A percentile compares a stretch with the other conserved stretches of the same genome.
Evolutionary conservation across 768 basidiomycete genomes (phyloP).

Genomic region (Boletus vermiculosoides): DNA sequence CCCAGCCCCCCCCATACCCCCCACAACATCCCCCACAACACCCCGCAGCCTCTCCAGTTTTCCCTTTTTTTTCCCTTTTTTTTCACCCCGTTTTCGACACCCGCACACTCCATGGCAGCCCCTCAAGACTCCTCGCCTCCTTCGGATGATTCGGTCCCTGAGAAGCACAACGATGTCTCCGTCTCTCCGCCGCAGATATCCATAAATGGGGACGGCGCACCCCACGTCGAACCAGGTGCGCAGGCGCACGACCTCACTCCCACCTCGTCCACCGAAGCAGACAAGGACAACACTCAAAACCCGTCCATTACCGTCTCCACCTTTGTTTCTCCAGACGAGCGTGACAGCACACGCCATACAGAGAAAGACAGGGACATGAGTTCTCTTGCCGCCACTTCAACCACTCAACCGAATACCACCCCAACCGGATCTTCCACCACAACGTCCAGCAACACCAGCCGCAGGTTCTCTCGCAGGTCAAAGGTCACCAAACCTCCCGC

Average conservation of each 20-base stretch:
- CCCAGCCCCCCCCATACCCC: too few relatives aligned
- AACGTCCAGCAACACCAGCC: constrained; percentile 20
- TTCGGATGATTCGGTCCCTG: constrained; percentile 14
- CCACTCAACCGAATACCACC: constrained; percentile 40
- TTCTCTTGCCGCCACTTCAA: constrained; percentile 44
- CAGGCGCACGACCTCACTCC: constrained; percentile 31
- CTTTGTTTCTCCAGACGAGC: constrained; percentile 34
- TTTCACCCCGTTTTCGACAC: not conserved
- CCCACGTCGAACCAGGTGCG: constrained; percentile 20
- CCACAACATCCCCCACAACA: not conserved
- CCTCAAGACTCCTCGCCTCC: constrained; percentile 18
- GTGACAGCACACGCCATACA: constrained; percentile 30
- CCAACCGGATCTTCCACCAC: constrained; percentile 24
- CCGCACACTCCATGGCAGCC: constrained; percentile 23
- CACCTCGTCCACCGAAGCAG: constrained; percentile 35
- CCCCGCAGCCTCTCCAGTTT: not conserved
- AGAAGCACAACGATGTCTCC: constrained; percentile 22
- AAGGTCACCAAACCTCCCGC: constrained; percentile 20
- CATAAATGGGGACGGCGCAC: constrained; percentile 27
- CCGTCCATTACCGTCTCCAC: constrained; percentile 35
- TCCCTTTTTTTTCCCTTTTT: not conserved
- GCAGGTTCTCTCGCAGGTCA: constrained; percentile 33
- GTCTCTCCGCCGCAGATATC: constrained; percentile 19
- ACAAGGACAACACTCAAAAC: constrained; percentile 37
- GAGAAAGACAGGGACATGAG: constrained; percentile 47